These are phyloP conservation scores for Sorghum bicolor DNA, from an alignment of 176 grass and related monocot genomes.

Conservation along the genomic window DNA sequence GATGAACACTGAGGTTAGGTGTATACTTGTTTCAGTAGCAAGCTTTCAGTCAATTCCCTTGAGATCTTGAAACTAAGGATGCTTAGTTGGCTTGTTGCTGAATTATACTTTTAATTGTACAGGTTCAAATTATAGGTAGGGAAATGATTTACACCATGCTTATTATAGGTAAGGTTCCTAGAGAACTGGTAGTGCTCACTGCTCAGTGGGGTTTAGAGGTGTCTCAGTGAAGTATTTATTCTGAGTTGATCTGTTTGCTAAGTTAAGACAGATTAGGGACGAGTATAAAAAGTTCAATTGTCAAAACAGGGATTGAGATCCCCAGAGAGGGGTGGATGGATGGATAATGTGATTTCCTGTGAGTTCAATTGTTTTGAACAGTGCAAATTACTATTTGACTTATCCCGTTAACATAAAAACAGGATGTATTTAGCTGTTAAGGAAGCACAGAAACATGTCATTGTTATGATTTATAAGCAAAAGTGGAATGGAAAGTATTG, in stretches of 20 bases:
- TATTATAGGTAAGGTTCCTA: neutral
- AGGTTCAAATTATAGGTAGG: neutral
- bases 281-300: neutral
- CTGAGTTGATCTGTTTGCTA: neutral
- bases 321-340: neutral
- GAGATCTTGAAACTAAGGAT: no score
- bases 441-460: neutral
- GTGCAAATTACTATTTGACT: neutral
- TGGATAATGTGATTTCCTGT: no score
- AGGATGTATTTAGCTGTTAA: neutral
- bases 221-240: neutral
- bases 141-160: neutral
- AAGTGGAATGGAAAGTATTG: neutral
- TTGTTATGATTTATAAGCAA: neutral
- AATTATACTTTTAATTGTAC: neutral
- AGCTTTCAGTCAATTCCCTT: no score
- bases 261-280: neutral
- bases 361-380: neutral
- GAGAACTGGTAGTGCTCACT: neutral
- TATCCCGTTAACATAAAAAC: neutral
- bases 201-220: neutral
- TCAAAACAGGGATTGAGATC: neutral
- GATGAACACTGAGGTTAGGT: no score
- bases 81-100: neutral
- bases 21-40: no score